phyloP scores from a whole-genome alignment of 2,329 filamentous ascomycete genomes.

The Ascochyta clinopodiicola region DNA sequence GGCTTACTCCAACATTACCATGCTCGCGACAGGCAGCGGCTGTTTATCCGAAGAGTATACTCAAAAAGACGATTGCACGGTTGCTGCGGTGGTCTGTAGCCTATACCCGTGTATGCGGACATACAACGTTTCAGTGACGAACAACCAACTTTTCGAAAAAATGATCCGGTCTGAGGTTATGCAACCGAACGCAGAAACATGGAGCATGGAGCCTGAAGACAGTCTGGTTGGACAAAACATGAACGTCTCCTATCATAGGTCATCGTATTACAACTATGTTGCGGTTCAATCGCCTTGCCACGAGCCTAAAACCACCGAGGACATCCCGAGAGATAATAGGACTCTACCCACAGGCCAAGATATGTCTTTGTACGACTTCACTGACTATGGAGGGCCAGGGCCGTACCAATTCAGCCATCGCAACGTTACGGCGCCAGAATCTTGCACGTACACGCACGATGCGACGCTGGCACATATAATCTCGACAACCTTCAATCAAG shows the following conservation, averaged over 20 bases:
- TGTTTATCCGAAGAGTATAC: not conserved
- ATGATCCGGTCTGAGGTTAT: not conserved
- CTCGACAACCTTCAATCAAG: not conserved
- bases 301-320: not conserved
- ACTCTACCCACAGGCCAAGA: not conserved
- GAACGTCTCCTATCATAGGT: no score
- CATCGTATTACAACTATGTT: not conserved
- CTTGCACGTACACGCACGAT: not conserved
- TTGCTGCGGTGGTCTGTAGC: not conserved
- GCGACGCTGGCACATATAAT: not conserved
- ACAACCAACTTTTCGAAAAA: not conserved
- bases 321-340: not conserved
- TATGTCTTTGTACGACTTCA: not conserved
- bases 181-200: not conserved
- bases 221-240: no score
- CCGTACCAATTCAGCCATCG: not conserved
- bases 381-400: not conserved
- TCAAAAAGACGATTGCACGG: not conserved
- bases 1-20: constrained; percentile 1
- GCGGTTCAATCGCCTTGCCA: not conserved
- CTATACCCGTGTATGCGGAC: constrained; percentile 3
- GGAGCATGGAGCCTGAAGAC: no score
- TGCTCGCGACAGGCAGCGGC: no score
- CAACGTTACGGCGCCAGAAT: not conserved
- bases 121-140: not conserved